Conservation (phyloP, 139 green algal genomes). For the Yamagishiella unicocca region DNA sequence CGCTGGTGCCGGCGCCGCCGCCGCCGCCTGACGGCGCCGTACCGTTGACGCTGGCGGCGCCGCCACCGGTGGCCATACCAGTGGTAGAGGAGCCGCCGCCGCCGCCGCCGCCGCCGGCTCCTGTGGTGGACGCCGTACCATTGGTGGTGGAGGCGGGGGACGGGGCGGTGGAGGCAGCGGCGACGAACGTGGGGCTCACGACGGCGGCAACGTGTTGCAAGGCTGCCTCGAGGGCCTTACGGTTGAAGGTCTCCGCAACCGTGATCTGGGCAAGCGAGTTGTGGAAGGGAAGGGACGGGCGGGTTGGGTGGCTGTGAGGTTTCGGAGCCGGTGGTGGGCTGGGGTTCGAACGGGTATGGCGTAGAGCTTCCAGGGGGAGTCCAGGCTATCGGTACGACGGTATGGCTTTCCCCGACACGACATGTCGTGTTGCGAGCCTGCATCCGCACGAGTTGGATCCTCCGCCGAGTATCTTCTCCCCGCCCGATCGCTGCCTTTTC, state of each 20-base stretch:
- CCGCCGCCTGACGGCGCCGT: background rate
- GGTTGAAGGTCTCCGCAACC: slow-evolving; percentile 35
- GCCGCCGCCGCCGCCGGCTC: background rate
- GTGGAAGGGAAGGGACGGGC: no score
- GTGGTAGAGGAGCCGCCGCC: background rate
- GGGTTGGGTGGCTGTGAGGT: no score
- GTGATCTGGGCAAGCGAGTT: background rate
- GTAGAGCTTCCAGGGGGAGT: no score
- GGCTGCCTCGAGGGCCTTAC: slow-evolving; percentile 34
- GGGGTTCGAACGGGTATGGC: no score
- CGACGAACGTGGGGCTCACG: background rate
- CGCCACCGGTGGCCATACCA: background rate
- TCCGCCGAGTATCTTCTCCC: no score
- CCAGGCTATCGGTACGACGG: no score
- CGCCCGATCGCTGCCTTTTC: no score
- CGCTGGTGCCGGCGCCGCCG: background rate
- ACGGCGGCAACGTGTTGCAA: background rate
- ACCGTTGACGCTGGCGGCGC: background rate
- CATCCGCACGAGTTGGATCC: no score
- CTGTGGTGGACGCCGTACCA: background rate
- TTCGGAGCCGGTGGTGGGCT: no score
- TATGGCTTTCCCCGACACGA: no score
- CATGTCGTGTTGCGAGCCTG: no score
- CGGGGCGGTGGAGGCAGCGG: background rate
- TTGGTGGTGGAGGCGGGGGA: background rate